Evolutionary conservation across 2,329 filamentous ascomycete genomes (phyloP).

Genomic region (Fusarium anguioides): DNA sequence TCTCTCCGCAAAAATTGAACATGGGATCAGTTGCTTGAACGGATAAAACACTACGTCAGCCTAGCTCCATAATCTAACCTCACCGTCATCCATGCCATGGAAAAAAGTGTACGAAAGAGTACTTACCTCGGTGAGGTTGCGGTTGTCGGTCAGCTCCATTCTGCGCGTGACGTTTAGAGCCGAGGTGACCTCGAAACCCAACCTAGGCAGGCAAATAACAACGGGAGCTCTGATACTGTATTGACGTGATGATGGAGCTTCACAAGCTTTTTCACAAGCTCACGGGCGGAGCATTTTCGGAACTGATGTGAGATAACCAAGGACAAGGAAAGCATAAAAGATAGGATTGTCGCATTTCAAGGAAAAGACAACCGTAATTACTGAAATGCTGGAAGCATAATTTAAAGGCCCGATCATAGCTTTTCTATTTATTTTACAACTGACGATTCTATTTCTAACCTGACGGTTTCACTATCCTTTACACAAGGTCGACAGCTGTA

Average conservation of each 20-base stretch:
- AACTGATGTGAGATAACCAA: background rate
- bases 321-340: constrained; percentile 34
- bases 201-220: constrained; percentile 21
- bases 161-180: constrained; percentile 32
- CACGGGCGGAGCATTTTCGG: constrained; percentile 23
- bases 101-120: constrained; percentile 25
- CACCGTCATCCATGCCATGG: constrained; percentile 25
- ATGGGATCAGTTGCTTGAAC: constrained; percentile 26
- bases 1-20: background rate
- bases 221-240: constrained; percentile 20
- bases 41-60: constrained; percentile 27
- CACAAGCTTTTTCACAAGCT: constrained; percentile 41
- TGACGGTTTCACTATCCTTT: constrained; percentile 8
- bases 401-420: constrained; percentile 10
- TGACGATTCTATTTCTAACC: constrained; percentile 7
- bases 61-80: constrained; percentile 17
- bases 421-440: constrained; percentile 9
- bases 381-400: constrained; percentile 16
- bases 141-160: constrained; percentile 30
- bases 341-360: constrained; percentile 20
- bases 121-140: constrained; percentile 34
- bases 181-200: constrained; percentile 23
- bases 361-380: background rate
- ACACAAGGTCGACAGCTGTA: constrained; percentile 1
- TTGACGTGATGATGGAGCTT: constrained; percentile 29